These are phyloP conservation scores for Eimeria maxima DNA, from an alignment of 169 alveolate species.

Conservation along the genomic window DNA sequence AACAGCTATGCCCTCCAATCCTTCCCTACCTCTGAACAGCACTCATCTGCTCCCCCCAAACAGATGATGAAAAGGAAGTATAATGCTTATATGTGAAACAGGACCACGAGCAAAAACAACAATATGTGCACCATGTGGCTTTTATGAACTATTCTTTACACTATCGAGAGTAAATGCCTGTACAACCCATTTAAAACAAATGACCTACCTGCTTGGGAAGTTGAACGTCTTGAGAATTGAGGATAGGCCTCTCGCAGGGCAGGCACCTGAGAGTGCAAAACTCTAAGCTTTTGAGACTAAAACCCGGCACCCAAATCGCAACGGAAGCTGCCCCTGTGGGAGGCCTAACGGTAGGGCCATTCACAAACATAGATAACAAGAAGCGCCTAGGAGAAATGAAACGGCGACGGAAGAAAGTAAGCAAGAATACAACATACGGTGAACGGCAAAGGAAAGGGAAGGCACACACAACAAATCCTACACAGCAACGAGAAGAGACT, in stretches of 20 bases:
- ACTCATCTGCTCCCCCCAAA: not conserved
- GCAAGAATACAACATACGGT: not conserved
- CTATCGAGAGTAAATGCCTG: not conserved
- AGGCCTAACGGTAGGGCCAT: not conserved
- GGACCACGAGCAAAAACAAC: not conserved
- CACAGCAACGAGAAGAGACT: not conserved
- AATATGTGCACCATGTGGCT: too few relatives aligned
- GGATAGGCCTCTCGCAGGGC: slow-evolving; percentile 81
- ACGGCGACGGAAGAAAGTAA: not conserved
- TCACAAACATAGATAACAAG: not conserved
- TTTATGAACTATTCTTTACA: not conserved
- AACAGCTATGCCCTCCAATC: not conserved
- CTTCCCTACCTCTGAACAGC: not conserved
- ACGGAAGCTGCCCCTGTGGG: not conserved
- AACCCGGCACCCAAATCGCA: not conserved
- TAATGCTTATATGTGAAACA: not conserved
- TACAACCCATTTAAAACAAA: not conserved
- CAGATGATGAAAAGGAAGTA: not conserved
- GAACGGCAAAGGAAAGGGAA: not conserved
- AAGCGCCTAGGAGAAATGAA: not conserved
- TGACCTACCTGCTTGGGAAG: slow-evolving; percentile 59
- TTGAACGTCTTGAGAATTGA: slow-evolving; percentile 78
- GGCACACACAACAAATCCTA: not conserved
- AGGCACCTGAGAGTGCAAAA: slow-evolving; percentile 63
- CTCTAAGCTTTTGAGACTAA: not conserved